Evolutionary conservation across 2,329 filamentous ascomycete genomes (phyloP).

Genomic region (Fusarium piperis): DNA sequence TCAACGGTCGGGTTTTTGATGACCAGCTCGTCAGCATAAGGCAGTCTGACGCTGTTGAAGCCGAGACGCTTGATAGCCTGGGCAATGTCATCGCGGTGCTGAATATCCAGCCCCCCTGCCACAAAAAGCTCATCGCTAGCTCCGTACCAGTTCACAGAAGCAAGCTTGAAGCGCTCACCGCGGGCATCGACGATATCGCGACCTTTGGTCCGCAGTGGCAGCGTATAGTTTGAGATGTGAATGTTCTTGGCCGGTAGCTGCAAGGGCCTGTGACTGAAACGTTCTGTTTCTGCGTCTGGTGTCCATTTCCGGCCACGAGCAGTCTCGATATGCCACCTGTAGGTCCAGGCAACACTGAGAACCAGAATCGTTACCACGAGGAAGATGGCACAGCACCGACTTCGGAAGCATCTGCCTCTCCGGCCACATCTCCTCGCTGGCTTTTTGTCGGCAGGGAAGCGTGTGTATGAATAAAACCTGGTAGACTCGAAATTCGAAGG

Average conservation of each 20-base stretch:
- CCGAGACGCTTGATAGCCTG: conserved; percentile 67
- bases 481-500: neutral
- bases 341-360: conserved; percentile 48
- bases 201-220: conserved; percentile 69
- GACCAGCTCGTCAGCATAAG: conserved; percentile 76
- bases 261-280: conserved; percentile 61
- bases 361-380: conserved; percentile 46
- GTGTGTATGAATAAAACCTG: conserved; percentile 8
- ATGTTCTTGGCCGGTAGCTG: conserved; percentile 54
- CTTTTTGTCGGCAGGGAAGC: conserved; percentile 13
- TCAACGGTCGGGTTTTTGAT: conserved; percentile 65
- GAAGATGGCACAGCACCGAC: conserved; percentile 46
- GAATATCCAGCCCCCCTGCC: conserved; percentile 69
- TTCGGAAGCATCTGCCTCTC: conserved; percentile 21
- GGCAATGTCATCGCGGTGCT: conserved; percentile 70
- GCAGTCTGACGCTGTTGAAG: conserved; percentile 76
- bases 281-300: conserved; percentile 57
- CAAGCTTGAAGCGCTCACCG: conserved; percentile 68
- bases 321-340: conserved; percentile 57
- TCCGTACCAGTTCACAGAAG: conserved; percentile 77
- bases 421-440: conserved; percentile 2
- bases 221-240: conserved; percentile 58
- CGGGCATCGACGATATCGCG: conserved; percentile 68
- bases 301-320: conserved; percentile 57
- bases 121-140: conserved; percentile 74